Percentiles rank a stretch among this genome's conserved stretches.
phyloP scores from a whole-genome alignment of 208 protist species.

The Acanthamoeba royreba region DNA sequence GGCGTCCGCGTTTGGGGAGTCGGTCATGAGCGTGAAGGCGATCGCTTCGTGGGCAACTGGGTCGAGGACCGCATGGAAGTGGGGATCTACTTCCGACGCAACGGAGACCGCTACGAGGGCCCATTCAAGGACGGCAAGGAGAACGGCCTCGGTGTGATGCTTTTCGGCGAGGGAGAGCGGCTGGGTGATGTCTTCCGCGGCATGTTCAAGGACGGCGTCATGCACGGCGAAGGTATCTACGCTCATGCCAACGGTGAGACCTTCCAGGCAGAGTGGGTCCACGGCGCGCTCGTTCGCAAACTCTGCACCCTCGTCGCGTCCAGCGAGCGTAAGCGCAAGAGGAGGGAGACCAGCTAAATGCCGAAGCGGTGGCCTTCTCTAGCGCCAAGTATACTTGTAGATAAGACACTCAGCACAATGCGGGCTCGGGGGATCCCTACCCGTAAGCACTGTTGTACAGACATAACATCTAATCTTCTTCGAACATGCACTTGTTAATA shows the following conservation, averaged over 20 bases:
- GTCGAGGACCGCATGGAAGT: not conserved
- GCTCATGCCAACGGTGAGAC: not conserved
- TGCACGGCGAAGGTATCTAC: constrained; percentile 50
- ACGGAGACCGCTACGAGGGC: not conserved
- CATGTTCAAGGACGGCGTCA: constrained; percentile 19
- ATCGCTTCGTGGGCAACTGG: not conserved
- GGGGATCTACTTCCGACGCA: not conserved
- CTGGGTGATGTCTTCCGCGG: not conserved
- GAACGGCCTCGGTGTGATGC: not conserved
- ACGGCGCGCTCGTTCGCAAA: not conserved
- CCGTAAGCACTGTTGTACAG: no score
- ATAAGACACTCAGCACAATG: no score
- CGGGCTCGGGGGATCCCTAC: no score
- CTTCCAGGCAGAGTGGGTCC: not conserved
- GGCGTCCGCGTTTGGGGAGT: not conserved
- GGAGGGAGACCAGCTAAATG: not conserved
- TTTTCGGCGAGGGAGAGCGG: not conserved
- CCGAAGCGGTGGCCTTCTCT: no score
- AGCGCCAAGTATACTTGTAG: no score
- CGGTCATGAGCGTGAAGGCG: not conserved
- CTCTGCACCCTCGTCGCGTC: not conserved
- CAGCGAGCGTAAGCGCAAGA: not conserved
- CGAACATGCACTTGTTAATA: no score
- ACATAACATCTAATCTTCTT: no score
- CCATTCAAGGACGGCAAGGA: not conserved